phyloP scores from a whole-genome alignment of 805 yeast species.

The Sporopachydermia lactativora region DNA sequence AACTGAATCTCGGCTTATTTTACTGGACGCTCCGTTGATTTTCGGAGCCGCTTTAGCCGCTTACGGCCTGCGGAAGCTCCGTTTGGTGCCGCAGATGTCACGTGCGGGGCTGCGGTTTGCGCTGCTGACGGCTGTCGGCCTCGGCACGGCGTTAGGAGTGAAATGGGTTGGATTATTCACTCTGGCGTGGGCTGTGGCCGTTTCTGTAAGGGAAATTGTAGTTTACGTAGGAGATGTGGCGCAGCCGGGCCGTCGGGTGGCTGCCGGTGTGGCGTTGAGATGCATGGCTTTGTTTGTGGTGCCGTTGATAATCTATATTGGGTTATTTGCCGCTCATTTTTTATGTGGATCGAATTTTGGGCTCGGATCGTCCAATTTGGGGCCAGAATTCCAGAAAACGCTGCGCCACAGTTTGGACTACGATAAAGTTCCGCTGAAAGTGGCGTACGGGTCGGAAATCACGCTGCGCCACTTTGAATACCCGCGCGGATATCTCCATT shows the following conservation, averaged over 20 bases:
- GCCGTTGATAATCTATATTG: slow-evolving; percentile 45
- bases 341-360: slow-evolving; percentile 30
- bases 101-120: slow-evolving; percentile 39
- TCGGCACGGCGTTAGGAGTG: slow-evolving; percentile 45
- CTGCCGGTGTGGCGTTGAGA: slow-evolving; percentile 28
- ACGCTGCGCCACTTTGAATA: slow-evolving; percentile 58
- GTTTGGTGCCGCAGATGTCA: slow-evolving; percentile 30
- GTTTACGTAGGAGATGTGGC: slow-evolving; percentile 48
- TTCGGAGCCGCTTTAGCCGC: slow-evolving; percentile 31
- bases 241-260: slow-evolving; percentile 24
- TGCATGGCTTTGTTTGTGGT: slow-evolving; percentile 29
- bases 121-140: slow-evolving; percentile 29
- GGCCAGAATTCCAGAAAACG: slow-evolving; percentile 53
- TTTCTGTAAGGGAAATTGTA: slow-evolving; percentile 49
- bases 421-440: slow-evolving; percentile 41
- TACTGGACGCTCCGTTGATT: slow-evolving; percentile 30
- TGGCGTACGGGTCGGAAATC: slow-evolving; percentile 59
- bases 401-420: slow-evolving; percentile 29
- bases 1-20: slow-evolving; percentile 42
- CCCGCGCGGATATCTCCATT: slow-evolving; percentile 68
- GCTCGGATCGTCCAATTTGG: slow-evolving; percentile 45
- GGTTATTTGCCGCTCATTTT: slow-evolving; percentile 45
- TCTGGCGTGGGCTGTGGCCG: slow-evolving; percentile 42
- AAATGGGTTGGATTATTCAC: slow-evolving; percentile 65
- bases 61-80: slow-evolving; percentile 36